Base-by-base conservation (phyloP, 2,329 filamentous ascomycete genomes). In the Ascochyta koolunga region DNA sequence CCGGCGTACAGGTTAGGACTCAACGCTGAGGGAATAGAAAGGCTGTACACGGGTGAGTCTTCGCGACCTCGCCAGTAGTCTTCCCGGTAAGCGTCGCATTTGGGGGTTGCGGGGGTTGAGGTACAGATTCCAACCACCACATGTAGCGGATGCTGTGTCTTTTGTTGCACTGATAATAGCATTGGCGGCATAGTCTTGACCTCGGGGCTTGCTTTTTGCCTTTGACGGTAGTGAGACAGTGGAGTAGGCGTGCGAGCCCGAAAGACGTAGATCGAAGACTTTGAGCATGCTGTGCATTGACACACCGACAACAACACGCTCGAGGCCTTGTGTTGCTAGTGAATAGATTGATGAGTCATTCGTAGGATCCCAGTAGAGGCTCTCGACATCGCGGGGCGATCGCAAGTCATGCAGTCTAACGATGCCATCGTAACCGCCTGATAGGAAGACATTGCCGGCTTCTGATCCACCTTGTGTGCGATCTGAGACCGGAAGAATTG, bases 341-440 rank as follows among this genome's bases (percentile, higher is more conserved):
- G 83, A 83, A 64, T 87, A 87, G 6, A 87, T 79, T 0, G 83
- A 77, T 16, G 82, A 82, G 56, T 82, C 77, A 60, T 88, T 85
- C 3, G 83, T 82, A 1, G 79, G 76, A 62, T 87, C 85, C 60
- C 71, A 70, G 66, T 82, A 87, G 13, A 75, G 73, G n/a, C 72
- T 70, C 47, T 82, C 80, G 38, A 76, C 79, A 11, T 76, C 70
- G 18, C 72, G 67, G 2, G 78, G 76, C 1, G 82, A 82, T 31
- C 86, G 83, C 50, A 87, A 70, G 61, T 89, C 86, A 64, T 88
- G 85, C 5, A 88, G 77, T 60, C 84, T 79, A 5, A 74, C 76
- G 33, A 80, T 75, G 10, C 84, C 82, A 64, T 87, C 83, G 45
- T 84, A 83, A 67, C 83, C 85, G 8, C 85, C 84, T 27, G 82